These are phyloP conservation scores for Thielaviopsis punctulata DNA, from an alignment of 2,329 filamentous ascomycete species.

Conservation along the genomic window DNA sequence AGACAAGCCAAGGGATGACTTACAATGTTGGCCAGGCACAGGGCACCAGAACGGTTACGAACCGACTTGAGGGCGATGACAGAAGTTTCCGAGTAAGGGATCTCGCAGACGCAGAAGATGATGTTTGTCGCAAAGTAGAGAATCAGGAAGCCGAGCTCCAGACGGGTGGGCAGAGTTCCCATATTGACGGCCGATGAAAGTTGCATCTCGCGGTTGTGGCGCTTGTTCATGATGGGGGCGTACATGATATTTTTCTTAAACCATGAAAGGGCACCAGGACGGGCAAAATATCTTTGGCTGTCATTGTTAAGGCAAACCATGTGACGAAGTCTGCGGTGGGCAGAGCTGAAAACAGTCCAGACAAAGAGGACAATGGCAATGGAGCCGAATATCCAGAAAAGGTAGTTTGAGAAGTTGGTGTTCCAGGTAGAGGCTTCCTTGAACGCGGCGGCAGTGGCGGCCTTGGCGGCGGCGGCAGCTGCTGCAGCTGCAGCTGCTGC, in stretches of 20 bases:
- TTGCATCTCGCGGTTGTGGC: constrained; percentile 50
- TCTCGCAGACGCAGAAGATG: constrained; percentile 49
- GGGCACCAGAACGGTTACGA: constrained; percentile 66
- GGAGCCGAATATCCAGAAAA: constrained; percentile 45
- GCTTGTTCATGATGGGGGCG: constrained; percentile 45
- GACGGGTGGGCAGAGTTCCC: constrained; percentile 46
- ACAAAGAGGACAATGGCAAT: constrained; percentile 45
- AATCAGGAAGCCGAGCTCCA: constrained; percentile 40
- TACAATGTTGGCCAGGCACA: constrained; percentile 81
- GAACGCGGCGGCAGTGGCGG: constrained; percentile 10
- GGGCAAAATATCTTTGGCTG: constrained; percentile 55
- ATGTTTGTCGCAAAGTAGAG: constrained; percentile 44
- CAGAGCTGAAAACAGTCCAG: constrained; percentile 45
- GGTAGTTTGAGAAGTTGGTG: constrained; percentile 39
- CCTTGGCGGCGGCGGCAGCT: too few species aligned
- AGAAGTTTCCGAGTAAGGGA: constrained; percentile 37
- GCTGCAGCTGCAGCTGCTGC: constrained; percentile 1
- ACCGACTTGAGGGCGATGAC: constrained; percentile 36
- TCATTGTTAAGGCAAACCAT: constrained; percentile 64
- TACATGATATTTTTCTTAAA: constrained; percentile 25
- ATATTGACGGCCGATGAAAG: constrained; percentile 42
- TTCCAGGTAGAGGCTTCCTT: constrained; percentile 27
- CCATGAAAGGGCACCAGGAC: constrained; percentile 10
- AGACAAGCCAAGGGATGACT: background rate
- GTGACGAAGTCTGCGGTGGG: constrained; percentile 52